Base-by-base conservation (phyloP, 345 rosid species). In the Pistacia integerrima region DNA sequence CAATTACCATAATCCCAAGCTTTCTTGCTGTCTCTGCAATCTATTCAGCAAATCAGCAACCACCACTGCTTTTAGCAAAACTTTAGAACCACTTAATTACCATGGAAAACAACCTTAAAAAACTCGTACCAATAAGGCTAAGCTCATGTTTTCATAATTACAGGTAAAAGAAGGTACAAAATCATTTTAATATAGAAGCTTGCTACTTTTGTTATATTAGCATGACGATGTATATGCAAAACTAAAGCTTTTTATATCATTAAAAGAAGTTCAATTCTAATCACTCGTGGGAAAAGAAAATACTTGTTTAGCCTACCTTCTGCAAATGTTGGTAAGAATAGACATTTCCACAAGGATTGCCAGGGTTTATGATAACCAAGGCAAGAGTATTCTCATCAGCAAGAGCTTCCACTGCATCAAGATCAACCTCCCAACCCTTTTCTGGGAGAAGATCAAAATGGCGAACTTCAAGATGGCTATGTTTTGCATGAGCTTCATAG, bases 311-410 rank as follows among this genome's bases (percentile, higher is more conserved):
- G 49, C 72, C 36, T 12, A 79, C 94, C 90, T 84, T 76, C 68
- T 89, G 79, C 75, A 91, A 81, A 79, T 93, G 97, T 54, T 86
- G 75, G 51, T 78, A 69, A 70, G 88, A 79, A 79, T 77, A 93
- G 72, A 93, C 88, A 74, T 73, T 87, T 70, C 91, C 97, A 74
- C 91, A 86, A 12, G 97, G 90, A 75, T 88, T 90, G 5, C 92
- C 85, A 1, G 93, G 92, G 80, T 89, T 92, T 4, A 87, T 82
- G 71, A 92, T 74, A 25, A 89, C 90, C 82, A 92, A 80, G 11
- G 92, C 95, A 1, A 77, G 88, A 3, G 93, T 92, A 67, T 87
- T 89, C 33, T 88, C 85, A 4, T 92, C 95, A 5, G 90, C 88
- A 67, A 86, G 87, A 58, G 90, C 77, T 82, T 89, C 88, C 25